Evolutionary conservation across 2,329 filamentous ascomycete species (phyloP), one percentile per base, ranked within the genome.

Genomic region (Fusarium nelsonii): DNA sequence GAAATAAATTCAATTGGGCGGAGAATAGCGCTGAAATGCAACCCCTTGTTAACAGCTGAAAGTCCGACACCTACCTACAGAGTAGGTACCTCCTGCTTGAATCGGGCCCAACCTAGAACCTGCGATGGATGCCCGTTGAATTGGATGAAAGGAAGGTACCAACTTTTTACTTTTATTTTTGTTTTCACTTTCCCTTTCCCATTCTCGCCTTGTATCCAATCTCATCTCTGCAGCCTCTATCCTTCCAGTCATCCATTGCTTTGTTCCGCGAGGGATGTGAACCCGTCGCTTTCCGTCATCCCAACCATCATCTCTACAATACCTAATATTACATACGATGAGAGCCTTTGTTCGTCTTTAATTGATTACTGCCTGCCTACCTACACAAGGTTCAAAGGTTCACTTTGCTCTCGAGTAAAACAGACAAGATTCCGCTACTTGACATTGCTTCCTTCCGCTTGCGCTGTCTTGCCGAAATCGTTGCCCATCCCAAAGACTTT

Each of bases 381-480:
- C 9, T 26, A 15, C 48, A 26, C 12, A 26, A n/a, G 15, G 15
- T 16, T 48, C 18, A 39, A 26, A n/a, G 15, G 15, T 16, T 48
- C 18, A 39, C 34, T 55, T 61, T 48, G 33, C 37, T 59, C 34
- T 36, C 30, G 33, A 51, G 28, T 34, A 46, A 49, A 53, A 43
- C 41, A 58, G 56, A 53, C 51, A 44, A 69, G 52, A 30, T 46
- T 63, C 26, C 37, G 41, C 40, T 62, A 44, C 36, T 48, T 64
- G 43, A 54, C 43, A 55, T 63, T 62, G 20, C 49, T 54, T 67
- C 51, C 55, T 61, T 61, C 57, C 58, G 59, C 57, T 67, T 62
- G 28, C 43, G 56, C 45, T 64, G 43, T 34, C 37, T 40, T 54
- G 54, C 52, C 40, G 34, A 63, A 39, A 58, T 61, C 60, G 41